Conservation (phyloP, 441 rosid species). For the Gossypium davidsonii region DNA sequence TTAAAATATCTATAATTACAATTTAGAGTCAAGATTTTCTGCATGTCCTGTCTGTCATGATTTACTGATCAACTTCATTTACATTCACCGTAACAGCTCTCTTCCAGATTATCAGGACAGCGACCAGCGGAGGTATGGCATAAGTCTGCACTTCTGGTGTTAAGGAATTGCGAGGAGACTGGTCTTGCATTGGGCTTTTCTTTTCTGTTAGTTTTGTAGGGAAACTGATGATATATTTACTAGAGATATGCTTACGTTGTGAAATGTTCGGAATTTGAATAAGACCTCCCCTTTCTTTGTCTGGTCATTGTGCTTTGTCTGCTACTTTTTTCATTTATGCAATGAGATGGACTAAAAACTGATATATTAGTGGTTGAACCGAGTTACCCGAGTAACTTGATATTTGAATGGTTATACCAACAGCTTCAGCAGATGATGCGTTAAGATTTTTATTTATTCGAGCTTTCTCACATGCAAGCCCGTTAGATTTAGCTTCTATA, state of each 20-base stretch:
- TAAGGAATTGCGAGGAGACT: conserved; percentile 12
- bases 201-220: conserved; percentile 20
- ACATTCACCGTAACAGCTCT: conserved; percentile 48
- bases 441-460: too few relatives aligned
- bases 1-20: neutral
- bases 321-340: neutral
- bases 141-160: conserved; percentile 20
- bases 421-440: neutral
- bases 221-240: conserved; percentile 16
- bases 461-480: too few relatives aligned
- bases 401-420: neutral
- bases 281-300: conserved; percentile 9
- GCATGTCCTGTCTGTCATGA: neutral
- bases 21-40: neutral
- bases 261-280: conserved; percentile 15
- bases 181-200: neutral
- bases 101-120: conserved; percentile 93
- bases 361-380: neutral
- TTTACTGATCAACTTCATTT: conserved; percentile 12
- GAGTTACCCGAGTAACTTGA: neutral
- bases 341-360: neutral
- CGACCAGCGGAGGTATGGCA: conserved; percentile 81
- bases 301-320: neutral
- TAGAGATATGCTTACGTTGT: conserved; percentile 13
- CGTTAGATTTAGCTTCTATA: neutral